These are phyloP conservation scores for Penicillium carneum DNA, from an alignment of 2,329 filamentous ascomycete genomes.

Conservation along the genomic window DNA sequence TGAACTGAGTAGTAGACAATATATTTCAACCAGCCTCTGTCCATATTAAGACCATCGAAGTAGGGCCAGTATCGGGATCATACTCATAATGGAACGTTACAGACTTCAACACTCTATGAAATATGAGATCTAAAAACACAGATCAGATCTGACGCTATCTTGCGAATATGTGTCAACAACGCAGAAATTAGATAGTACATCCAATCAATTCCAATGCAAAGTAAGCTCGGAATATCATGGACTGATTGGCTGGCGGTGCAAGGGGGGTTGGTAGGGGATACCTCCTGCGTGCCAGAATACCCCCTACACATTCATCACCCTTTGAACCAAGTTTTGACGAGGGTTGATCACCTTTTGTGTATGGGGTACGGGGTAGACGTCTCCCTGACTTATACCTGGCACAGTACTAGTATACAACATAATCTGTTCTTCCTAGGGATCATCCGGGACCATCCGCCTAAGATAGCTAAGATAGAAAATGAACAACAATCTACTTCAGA, in stretches of 20 bases:
- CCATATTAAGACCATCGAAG: neutral
- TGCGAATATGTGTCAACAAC: neutral
- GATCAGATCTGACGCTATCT: neutral
- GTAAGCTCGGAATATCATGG: neutral
- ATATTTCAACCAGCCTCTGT: neutral
- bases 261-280: slow-evolving; percentile 25
- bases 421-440: neutral
- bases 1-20: neutral
- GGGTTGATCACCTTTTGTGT: neutral
- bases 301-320: neutral
- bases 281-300: slow-evolving; percentile 15
- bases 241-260: slow-evolving; percentile 2
- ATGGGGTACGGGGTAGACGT: too few species aligned
- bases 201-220: neutral
- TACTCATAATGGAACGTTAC: slow-evolving; percentile 1
- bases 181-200: neutral
- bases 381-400: neutral
- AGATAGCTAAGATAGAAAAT: neutral
- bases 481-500: neutral
- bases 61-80: neutral
- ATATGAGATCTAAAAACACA: neutral
- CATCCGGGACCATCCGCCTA: neutral
- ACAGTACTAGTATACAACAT: neutral
- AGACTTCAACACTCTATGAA: neutral
- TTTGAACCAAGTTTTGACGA: neutral